Percentiles rank a stretch among this genome's conserved stretches.
phyloP scores from a whole-genome alignment of 1,139 yeast species.

The Suhomyces atakaporum region DNA sequence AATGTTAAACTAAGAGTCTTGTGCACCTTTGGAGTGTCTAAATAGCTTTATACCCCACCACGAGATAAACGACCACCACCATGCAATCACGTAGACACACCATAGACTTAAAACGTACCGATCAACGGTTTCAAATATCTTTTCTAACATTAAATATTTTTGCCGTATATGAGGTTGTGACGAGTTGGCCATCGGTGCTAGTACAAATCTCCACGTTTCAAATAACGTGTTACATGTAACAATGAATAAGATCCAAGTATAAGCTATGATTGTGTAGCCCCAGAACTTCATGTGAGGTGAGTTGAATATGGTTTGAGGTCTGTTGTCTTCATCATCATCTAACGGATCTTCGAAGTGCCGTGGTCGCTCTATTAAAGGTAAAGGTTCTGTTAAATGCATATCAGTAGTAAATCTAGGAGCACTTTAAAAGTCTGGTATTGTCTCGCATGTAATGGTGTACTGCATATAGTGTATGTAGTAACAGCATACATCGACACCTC shows the following conservation, averaged over 20 bases:
- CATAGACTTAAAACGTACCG: constrained; percentile 54
- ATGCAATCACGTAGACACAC: constrained; percentile 58
- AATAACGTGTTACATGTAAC: constrained; percentile 47
- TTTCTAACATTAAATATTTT: constrained; percentile 18
- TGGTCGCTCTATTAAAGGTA: constrained; percentile 19
- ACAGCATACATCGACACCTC: too few species aligned
- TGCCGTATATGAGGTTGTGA: constrained; percentile 13
- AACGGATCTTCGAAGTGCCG: constrained; percentile 11
- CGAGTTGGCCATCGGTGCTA: constrained; percentile 29
- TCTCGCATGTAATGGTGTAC: neutral
- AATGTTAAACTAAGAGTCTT: constrained; percentile 9
- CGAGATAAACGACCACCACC: constrained; percentile 77
- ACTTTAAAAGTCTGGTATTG: too few species aligned
- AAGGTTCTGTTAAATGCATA: constrained; percentile 14
- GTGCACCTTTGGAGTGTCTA: constrained; percentile 67
- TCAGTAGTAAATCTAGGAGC: too few species aligned
- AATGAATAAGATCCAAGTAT: constrained; percentile 44
- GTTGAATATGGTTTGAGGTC: constrained; percentile 20
- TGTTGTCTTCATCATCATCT: constrained; percentile 13
- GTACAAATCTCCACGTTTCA: constrained; percentile 46
- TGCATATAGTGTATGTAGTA: neutral
- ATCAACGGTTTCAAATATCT: constrained; percentile 30
- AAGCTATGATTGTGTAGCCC: constrained; percentile 40
- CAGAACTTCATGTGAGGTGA: constrained; percentile 10
- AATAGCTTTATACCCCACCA: constrained; percentile 81